phyloP scores from a whole-genome alignment of 1,139 yeast genomes.

The Suhomyces yuchorum region DNA sequence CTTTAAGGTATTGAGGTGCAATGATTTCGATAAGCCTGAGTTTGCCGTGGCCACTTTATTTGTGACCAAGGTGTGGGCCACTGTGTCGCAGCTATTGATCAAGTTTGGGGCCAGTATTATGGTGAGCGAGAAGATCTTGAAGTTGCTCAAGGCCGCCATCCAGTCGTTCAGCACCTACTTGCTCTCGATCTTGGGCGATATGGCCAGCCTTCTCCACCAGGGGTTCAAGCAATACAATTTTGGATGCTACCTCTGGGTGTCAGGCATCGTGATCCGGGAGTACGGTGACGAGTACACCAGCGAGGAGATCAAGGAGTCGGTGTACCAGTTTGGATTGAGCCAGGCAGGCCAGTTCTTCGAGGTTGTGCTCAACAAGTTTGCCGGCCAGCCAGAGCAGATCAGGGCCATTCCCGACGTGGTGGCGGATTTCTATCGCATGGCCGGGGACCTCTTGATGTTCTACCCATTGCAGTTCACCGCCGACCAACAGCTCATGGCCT shows the following conservation, averaged over 20 bases:
- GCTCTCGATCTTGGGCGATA: constrained; percentile 59
- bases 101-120: constrained; percentile 57
- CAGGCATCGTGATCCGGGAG: constrained; percentile 80
- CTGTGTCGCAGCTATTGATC: constrained; percentile 50
- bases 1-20: constrained; percentile 56
- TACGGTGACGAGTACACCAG: constrained; percentile 63
- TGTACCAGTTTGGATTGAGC: constrained; percentile 51
- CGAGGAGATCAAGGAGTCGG: constrained; percentile 38
- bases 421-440: constrained; percentile 88
- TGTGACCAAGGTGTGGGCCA: constrained; percentile 59
- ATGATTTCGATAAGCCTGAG: constrained; percentile 34
- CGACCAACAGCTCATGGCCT: constrained; percentile 55
- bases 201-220: constrained; percentile 62
- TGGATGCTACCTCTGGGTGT: constrained; percentile 91
- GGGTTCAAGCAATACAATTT: constrained; percentile 70
- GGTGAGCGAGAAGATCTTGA: constrained; percentile 75
- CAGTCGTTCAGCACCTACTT: constrained; percentile 71
- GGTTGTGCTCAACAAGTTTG: constrained; percentile 25
- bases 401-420: constrained; percentile 69
- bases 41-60: constrained; percentile 64
- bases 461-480: constrained; percentile 68
- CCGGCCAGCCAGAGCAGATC: constrained; percentile 26
- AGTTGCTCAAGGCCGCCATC: constrained; percentile 65
- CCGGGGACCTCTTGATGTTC: constrained; percentile 76
- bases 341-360: constrained; percentile 48